Evolutionary conservation across 805 yeast genomes (phyloP).

Genomic region (Ogataea chonburiensis): DNA sequence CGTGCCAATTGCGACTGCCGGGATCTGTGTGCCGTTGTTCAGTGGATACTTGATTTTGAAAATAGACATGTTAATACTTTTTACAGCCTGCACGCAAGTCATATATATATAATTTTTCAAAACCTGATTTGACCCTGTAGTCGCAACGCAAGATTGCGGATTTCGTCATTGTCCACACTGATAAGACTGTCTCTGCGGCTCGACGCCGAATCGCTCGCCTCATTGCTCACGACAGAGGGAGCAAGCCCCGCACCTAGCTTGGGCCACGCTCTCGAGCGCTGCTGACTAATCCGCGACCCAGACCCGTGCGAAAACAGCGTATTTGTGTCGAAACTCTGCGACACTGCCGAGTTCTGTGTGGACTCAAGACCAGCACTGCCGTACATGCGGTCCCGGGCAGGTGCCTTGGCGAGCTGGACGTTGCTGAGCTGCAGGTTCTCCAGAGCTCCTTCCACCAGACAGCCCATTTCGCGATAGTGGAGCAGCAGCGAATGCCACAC

Average conservation of each 20-base stretch:
- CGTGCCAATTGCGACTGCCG: conserved; percentile 76
- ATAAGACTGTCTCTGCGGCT: conserved; percentile 4
- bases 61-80: conserved; percentile 14
- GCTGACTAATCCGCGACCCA: conserved; percentile 16
- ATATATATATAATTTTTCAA: too few relatives aligned
- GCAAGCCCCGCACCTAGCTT: conserved; percentile 12
- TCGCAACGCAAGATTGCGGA: conserved; percentile 5
- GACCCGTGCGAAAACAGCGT: conserved; percentile 39
- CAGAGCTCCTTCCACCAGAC: conserved; percentile 86
- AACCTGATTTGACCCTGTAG: conserved; percentile 9
- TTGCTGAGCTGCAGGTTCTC: conserved; percentile 74
- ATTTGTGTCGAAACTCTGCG: conserved; percentile 37
- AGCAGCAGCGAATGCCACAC: conserved; percentile 77
- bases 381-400: conserved; percentile 2
- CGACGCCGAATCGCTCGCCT: conserved; percentile 2
- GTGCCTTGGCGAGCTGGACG: conserved; percentile 43
- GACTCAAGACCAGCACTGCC: conserved; percentile 8
- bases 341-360: conserved; percentile 16
- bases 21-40: conserved; percentile 64
- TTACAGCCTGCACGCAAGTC: too few relatives aligned
- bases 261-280: conserved; percentile 23
- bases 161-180: conserved; percentile 7
- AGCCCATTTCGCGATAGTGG: conserved; percentile 80
- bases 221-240: too few relatives aligned
- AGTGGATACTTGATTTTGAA: conserved; percentile 36